Conservation (phyloP, 768 basidiomycete species). For the Podaxis mareebaensis region DNA sequence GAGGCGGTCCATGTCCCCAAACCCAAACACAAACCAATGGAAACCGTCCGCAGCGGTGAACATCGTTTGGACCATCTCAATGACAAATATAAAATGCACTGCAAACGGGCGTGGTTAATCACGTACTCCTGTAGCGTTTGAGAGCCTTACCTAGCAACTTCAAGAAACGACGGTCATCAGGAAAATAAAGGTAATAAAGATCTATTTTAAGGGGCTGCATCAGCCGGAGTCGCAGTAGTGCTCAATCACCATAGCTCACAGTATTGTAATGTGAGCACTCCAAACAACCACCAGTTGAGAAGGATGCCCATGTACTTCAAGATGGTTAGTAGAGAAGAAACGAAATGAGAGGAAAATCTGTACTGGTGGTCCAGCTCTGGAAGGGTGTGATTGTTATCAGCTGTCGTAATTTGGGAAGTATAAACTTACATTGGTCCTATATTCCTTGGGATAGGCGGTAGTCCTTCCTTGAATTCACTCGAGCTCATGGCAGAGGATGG, state of each 20-base stretch:
- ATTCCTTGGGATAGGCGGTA: background rate
- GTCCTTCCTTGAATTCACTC: background rate
- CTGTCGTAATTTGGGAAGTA: background rate
- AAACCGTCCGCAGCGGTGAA: slow-evolving; percentile 12
- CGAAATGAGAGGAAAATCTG: background rate
- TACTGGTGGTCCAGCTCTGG: slow-evolving; percentile 11
- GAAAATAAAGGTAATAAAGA: slow-evolving; percentile 11
- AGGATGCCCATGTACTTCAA: slow-evolving; percentile 10
- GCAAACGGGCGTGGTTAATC: background rate
- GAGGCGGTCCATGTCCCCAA: slow-evolving; percentile 1
- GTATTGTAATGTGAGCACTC: slow-evolving; percentile 9
- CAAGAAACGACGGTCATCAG: slow-evolving; percentile 8
- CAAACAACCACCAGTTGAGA: slow-evolving; percentile 15
- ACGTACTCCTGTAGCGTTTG: background rate
- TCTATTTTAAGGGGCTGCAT: background rate
- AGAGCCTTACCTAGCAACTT: background rate
- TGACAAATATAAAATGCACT: slow-evolving; percentile 7
- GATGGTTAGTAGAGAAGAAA: background rate
- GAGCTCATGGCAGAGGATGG: background rate
- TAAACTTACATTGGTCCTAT: slow-evolving; percentile 8
- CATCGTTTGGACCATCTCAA: slow-evolving; percentile 9
- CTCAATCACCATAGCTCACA: background rate
- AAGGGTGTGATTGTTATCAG: background rate
- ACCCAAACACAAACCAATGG: slow-evolving; percentile 15
- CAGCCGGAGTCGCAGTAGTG: background rate